Evolutionary conservation across 306 rosid species (phyloP).

Genomic region (Cyamopsis tetragonoloba): DNA sequence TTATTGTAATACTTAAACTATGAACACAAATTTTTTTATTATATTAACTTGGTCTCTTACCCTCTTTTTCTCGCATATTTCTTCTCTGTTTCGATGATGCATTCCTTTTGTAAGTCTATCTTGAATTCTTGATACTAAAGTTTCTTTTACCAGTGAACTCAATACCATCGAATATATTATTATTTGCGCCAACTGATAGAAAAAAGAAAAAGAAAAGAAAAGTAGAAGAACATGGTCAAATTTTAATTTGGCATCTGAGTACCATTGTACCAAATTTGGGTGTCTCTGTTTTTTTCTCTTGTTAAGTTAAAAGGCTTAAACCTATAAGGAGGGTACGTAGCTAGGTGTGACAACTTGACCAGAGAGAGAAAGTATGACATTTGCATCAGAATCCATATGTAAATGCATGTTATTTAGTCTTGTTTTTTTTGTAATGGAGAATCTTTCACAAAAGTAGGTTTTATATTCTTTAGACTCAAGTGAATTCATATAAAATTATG

Average conservation of each 20-base stretch:
- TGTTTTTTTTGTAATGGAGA: conserved; percentile 39
- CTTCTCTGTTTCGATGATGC: too few relatives aligned
- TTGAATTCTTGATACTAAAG: neutral
- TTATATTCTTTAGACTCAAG: conserved; percentile 34
- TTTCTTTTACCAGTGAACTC: neutral
- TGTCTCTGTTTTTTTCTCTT: neutral
- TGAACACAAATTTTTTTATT: too few relatives aligned
- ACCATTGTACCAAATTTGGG: conserved; percentile 7
- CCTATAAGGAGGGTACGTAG: conserved; percentile 10
- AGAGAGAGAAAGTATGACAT: conserved; percentile 28
- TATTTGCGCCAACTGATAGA: conserved; percentile 22
- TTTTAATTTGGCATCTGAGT: conserved; percentile 19
- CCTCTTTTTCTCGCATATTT: too few relatives aligned
- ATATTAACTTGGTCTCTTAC: too few relatives aligned
- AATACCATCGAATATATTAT: neutral
- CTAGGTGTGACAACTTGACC: conserved; percentile 24
- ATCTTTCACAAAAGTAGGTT: conserved; percentile 49
- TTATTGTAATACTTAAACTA: too few relatives aligned
- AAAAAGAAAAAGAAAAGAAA: neutral
- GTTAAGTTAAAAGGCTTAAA: conserved; percentile 17
- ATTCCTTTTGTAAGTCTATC: conserved; percentile 22
- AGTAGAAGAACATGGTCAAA: conserved; percentile 9
- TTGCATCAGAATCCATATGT: conserved; percentile 65
- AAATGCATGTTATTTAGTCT: conserved; percentile 32
- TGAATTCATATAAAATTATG: too few relatives aligned